phyloP scores from a whole-genome alignment of 1,139 yeast genomes.

The Keqinozyma sinolaborantium region DNA sequence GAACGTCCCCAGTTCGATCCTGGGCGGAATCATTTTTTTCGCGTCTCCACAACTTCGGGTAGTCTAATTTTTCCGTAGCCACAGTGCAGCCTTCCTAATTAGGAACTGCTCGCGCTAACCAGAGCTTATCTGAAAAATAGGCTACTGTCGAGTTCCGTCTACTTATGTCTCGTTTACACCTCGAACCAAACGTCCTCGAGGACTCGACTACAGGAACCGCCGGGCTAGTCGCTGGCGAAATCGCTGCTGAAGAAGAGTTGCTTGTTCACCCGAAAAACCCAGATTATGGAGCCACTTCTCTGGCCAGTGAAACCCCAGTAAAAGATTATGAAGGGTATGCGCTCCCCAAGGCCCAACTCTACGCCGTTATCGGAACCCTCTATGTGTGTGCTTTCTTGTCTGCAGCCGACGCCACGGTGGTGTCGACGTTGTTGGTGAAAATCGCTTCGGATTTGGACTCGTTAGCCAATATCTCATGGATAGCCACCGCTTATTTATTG shows the following conservation, averaged over 20 bases:
- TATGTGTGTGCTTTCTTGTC: conserved; percentile 39
- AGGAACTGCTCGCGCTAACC: no score
- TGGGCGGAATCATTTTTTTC: conserved; percentile 85
- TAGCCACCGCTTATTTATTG: conserved; percentile 41
- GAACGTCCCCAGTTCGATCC: conserved; percentile 99
- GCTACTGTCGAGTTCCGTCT: no score
- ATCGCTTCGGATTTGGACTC: conserved; percentile 44
- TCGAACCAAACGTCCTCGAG: conserved; percentile 24
- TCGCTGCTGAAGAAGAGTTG: conserved; percentile 38
- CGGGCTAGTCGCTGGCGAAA: conserved; percentile 47
- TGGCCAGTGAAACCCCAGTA: conserved; percentile 6
- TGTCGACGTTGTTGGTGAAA: conserved; percentile 37
- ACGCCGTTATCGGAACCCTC: conserved; percentile 29
- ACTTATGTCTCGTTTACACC: conserved; percentile 4
- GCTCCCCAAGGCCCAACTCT: conserved; percentile 28
- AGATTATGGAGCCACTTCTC: conserved; percentile 11
- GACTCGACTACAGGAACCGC: conserved; percentile 42
- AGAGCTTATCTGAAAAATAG: no score
- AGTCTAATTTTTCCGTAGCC: no score
- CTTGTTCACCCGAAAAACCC: conserved; percentile 11
- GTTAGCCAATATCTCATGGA: conserved; percentile 43
- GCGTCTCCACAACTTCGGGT: no score
- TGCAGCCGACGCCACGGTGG: conserved; percentile 45
- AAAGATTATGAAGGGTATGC: conserved; percentile 27
- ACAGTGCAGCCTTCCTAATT: no score